Evolutionary conservation across 768 basidiomycete genomes (phyloP), one percentile per base, ranked within the genome.

Genomic region (Leccinum pellstonianum): DNA sequence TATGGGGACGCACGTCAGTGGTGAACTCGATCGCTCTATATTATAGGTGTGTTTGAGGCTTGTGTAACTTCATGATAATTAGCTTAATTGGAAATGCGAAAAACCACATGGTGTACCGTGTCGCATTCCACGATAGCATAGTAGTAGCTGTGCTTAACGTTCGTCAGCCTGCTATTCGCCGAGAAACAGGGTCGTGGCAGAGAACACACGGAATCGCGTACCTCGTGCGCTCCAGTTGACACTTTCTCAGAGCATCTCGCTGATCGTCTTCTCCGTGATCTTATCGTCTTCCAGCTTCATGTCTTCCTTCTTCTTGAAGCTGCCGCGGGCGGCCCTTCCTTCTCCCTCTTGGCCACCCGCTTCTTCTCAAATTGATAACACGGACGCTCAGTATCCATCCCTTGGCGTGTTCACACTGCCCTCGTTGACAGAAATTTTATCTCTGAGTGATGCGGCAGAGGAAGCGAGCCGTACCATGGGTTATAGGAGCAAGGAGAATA

Each of bases 101-200:
- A 25, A 25, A 25, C 23, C 23, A 25, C 23, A 25, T 25, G 23
- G 23, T 86, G 81, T 10, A 83, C 78, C 1, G 88, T 81, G 67
- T 95, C 90, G 75, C 93, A 98, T 55, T 91, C 90, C 2, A 93
- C 87, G 56, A 99, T 83, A 14, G 95, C 96, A 75, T 98, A 99
- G 70, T 92, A 96, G 72, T 98, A 99, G 58, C 95, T 97, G 69
- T 62, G 19, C 52, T 66, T 61, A 38, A 38, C 21, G 27, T 59
- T 56, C 15, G 54, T 68, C 49, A 68, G 19, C 10, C 31, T 3
- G 11, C 37, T 50, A 14, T 10, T 25, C 21, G 29, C 41, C 1
- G 17, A 11, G 27, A 49, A 19, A 48, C 1, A 1, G 23, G 47
- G 5, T 14, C 17, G 23, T 7, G 21, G 46, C 7, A 9, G 27